Base-by-base conservation (phyloP, 179 eudicot genomes). In the Silene coronaria region DNA sequence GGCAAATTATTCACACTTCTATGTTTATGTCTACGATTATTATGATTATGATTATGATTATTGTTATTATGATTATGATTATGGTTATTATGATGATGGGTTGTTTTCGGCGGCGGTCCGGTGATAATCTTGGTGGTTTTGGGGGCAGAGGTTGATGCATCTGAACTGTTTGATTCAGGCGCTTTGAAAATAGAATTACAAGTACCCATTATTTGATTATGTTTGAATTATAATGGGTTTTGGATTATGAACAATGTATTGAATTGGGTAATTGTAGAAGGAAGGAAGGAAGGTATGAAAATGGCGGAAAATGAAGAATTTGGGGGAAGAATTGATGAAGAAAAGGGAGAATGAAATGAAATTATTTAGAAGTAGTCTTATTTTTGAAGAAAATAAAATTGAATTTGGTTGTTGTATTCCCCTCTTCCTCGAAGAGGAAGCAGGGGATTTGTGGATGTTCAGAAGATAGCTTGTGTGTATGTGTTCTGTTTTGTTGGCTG, bases 171-270 rank as follows among this genome's bases (percentile, higher is more conserved):
- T 61, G 97, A 85, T 38, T 97, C 96, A 74, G 82, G 87, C 3
- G 90, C 87, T 82, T 86, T 90, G 26, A 75, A 69, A 68, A 87
- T 82, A 0, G 99, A 95, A 13, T 90, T 84, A 80, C 97, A 95
- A 55, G 78, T 65, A 72, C 99, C 99, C 99, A 95, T 94, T 28
- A 36, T 28, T 74, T 23, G 10, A 11, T 3, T 51, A 23, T 51
- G 34, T 10, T 60, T 6, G 60, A 57, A 46, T 8, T 8, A 22
- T 9, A 19, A 14, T 57, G 67, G 67, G 67, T 11, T 24, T 3
- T 63, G 80, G 65, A 59, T 22, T 16, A 34, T 58, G 27, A 12
- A 42, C 32, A 46, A 59, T 57, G 17, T 78, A 69, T 34, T 26
- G 17, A 51, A 51, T 51, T 14, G 57, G 57, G 57, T 16, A 51